A percentile compares a stretch with the other conserved stretches of the same genome.
Evolutionary conservation across 2,329 filamentous ascomycete species (phyloP).

Genomic region (Esteya vermicola): DNA sequence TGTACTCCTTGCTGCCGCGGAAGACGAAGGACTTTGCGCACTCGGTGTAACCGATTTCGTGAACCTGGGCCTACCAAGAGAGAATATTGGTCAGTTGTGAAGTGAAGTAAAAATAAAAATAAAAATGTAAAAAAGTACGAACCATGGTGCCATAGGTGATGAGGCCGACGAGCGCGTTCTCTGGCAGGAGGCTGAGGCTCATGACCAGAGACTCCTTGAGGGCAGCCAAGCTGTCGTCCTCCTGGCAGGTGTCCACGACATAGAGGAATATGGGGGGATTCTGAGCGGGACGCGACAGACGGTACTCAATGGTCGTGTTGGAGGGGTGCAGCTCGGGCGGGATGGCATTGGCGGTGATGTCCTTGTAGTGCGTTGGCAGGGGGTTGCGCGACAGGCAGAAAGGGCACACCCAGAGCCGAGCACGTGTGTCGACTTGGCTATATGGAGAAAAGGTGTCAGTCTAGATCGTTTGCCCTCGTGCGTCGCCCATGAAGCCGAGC

Average conservation of each 20-base stretch:
- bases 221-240: conserved; percentile 70
- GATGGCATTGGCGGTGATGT: conserved; percentile 71
- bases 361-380: conserved; percentile 76
- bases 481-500: too few species aligned
- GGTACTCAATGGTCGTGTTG: conserved; percentile 85
- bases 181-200: conserved; percentile 69
- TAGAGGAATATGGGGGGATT: conserved; percentile 77
- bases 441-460: conserved; percentile 5
- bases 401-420: conserved; percentile 76
- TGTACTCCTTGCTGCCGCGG: conserved; percentile 92
- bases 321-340: conserved; percentile 68
- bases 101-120: neutral
- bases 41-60: conserved; percentile 95
- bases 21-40: conserved; percentile 99
- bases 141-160: conserved; percentile 92
- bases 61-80: conserved; percentile 62
- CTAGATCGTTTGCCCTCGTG: too few species aligned
- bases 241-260: conserved; percentile 78
- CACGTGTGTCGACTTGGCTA: conserved; percentile 72
- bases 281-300: conserved; percentile 67
- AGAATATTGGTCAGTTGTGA: conserved; percentile 12
- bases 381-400: conserved; percentile 77
- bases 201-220: conserved; percentile 78
- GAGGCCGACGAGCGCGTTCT: conserved; percentile 67
- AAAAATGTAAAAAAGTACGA: conserved; percentile 14